These are phyloP conservation scores for Fallopia convolvulus DNA, from an alignment of 148 eudicot species.

Conservation along the genomic window DNA sequence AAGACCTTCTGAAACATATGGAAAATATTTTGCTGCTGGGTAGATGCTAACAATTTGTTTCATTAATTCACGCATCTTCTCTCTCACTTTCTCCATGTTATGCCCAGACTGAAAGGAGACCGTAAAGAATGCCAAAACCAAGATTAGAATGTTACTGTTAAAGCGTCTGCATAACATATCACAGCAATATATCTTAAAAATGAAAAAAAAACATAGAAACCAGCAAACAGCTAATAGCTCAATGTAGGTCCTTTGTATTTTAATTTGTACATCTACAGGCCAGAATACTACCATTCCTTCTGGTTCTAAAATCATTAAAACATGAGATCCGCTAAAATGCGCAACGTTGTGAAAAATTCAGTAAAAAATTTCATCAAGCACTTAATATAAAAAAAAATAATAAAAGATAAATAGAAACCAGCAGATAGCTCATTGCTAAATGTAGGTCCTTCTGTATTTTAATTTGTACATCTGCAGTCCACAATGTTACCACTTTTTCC, in stretches of 20 bases:
- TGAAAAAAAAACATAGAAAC: not conserved
- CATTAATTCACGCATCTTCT: slow-evolving; percentile 75
- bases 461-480: not conserved
- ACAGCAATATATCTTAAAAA: not conserved
- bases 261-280: not conserved
- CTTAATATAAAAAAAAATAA: too few species aligned
- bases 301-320: too few species aligned
- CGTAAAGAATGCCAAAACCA: slow-evolving; percentile 2
- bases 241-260: not conserved
- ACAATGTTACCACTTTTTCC: not conserved
- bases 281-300: not conserved
- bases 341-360: too few species aligned
- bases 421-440: not conserved
- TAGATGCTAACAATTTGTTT: slow-evolving; percentile 62
- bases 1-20: slow-evolving; percentile 76
- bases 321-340: too few species aligned
- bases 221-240: not conserved
- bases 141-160: not conserved
- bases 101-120: slow-evolving; percentile 67
- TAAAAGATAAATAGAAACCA: not conserved
- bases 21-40: slow-evolving; percentile 80
- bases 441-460: not conserved
- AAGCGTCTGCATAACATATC: not conserved
- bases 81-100: slow-evolving; percentile 88
- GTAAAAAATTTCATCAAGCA: too few species aligned